Evolutionary conservation across 2,329 filamentous ascomycete species (phyloP).

Genomic region (Xylariaceae sp.): DNA sequence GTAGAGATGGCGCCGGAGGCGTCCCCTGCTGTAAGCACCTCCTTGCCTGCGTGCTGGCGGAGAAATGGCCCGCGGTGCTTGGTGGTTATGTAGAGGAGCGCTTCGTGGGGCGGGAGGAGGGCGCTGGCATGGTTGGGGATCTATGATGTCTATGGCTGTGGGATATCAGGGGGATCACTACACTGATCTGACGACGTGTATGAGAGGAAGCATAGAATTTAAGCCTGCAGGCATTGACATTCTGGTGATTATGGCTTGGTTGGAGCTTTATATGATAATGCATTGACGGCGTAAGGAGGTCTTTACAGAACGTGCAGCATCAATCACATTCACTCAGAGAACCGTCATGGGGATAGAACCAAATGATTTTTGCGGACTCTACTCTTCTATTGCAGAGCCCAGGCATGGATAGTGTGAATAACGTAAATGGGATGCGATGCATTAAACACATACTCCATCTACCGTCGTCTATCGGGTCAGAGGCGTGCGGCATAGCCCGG

Average conservation of each 20-base stretch:
- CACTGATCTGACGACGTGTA: background rate
- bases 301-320: background rate
- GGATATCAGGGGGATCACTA: background rate
- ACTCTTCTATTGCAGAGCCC: background rate
- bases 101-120: slow-evolving; percentile 57
- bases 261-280: background rate
- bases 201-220: background rate
- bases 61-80: slow-evolving; percentile 58
- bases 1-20: slow-evolving; percentile 28
- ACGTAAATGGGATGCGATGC: slow-evolving; percentile 2
- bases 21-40: slow-evolving; percentile 80
- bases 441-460: slow-evolving; percentile 12
- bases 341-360: background rate
- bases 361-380: background rate
- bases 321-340: background rate
- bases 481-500: slow-evolving; percentile 9
- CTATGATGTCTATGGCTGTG: slow-evolving; percentile 28
- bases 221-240: background rate
- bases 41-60: slow-evolving; percentile 73
- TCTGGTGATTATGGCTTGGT: background rate
- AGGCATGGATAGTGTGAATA: background rate
- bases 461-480: slow-evolving; percentile 17
- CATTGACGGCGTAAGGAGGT: background rate
- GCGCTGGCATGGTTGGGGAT: slow-evolving; percentile 63
- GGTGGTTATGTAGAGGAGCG: slow-evolving; percentile 52